Evolutionary conservation across 768 basidiomycete genomes (phyloP), one percentile per base, ranked within the genome.

Genomic region (Mycena chlorophos): DNA sequence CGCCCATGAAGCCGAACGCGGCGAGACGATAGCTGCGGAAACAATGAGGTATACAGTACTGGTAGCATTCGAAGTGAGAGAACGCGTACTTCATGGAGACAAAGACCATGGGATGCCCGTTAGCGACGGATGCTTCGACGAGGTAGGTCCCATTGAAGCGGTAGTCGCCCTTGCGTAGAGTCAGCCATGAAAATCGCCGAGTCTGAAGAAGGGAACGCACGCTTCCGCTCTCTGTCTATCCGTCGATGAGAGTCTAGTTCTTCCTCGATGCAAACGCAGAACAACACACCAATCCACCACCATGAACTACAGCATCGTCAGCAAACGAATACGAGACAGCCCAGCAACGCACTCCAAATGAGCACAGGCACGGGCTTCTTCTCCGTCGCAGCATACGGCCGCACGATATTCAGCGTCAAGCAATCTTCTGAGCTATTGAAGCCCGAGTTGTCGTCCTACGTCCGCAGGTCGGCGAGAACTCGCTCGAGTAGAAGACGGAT

Each of bases 41-140:
- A 20, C 13, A 22, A 42, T 42, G 40, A 42, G 40, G n/a, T n/a
- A n/a, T n/a, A n/a, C n/a, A 14, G 13, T 8, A 8, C 17, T 17
- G 17, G 17, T 8, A 8, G 8, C 31, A 8, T 34, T 8, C 8
- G 31, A 17, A 8, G 40, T 6, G 8, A 19, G n/a, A n/a, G n/a
- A n/a, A n/a, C n/a, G n/a, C 46, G 20, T 47, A 47, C 46, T 47
- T 47, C 23, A 47, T 47, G 22, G 46, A 47, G 23, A 47, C 46
- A 19, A 42, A 42, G 40, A 42, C 22, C 40, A 42, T 42, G 5
- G 40, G 40, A 19, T 42, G 40, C 8, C 46, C 46, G 27, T 47
- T 47, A 12, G 46, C 46, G 8, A 47, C 46, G 8, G 46, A 47
- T 8, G 46, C 46, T 47, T 47, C 23, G 19, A 47, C 46, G 46